Conservation (phyloP, 1,284 basidiomycete genomes). For the Singerocomus inundabilis region DNA sequence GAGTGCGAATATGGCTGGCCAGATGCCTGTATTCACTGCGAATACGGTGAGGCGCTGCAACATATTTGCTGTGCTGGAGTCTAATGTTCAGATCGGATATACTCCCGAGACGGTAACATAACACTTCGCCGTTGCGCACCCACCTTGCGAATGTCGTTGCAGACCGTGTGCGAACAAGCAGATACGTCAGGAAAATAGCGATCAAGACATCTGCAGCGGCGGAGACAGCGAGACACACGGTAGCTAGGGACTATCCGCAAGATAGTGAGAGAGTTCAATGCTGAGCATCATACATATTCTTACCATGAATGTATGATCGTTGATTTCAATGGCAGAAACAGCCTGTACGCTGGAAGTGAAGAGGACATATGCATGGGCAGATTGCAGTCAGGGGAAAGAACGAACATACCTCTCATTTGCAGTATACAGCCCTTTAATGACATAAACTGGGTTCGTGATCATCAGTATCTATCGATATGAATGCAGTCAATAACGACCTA, state of each 20-base stretch:
- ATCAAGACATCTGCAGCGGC: not conserved
- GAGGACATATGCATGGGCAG: not conserved
- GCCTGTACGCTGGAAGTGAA: not conserved
- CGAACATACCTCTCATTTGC: slow-evolving; percentile 8
- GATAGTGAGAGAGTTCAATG: not conserved
- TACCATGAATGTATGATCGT: slow-evolving; percentile 1
- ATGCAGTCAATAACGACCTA: not conserved
- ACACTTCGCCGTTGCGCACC: not conserved
- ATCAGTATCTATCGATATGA: not conserved
- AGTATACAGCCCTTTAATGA: not conserved
- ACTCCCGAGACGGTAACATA: not conserved
- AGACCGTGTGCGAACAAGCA: not conserved
- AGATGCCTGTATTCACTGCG: slow-evolving; percentile 6
- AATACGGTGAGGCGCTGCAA: slow-evolving; percentile 10
- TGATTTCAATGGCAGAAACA: not conserved
- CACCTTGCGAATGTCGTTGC: not conserved
- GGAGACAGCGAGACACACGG: not conserved
- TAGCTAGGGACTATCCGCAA: not conserved
- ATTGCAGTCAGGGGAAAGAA: not conserved
- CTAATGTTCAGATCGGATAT: not conserved
- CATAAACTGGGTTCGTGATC: not conserved
- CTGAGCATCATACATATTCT: not conserved
- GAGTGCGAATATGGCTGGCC: slow-evolving; percentile 7
- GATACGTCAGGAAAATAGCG: not conserved
- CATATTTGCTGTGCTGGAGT: slow-evolving; percentile 4